Base-by-base conservation (phyloP, 1,284 basidiomycete species). In the Rhodotorula glutinis region DNA sequence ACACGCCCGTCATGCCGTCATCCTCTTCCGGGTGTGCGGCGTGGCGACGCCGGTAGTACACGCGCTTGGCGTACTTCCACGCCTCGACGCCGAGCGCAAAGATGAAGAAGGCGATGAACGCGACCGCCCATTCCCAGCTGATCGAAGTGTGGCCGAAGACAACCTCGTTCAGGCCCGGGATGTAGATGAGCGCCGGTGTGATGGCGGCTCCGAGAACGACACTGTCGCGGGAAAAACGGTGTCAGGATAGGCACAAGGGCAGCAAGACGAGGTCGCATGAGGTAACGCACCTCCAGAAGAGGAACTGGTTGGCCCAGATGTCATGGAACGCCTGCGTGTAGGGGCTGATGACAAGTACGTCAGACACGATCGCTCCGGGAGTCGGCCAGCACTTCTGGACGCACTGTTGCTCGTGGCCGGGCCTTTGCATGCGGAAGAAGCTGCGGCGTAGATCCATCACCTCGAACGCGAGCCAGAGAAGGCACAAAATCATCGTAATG, bases 141-240 rank as follows among this genome's bases (percentile, higher is more conserved):
- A 71, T 69, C 0, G 51, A 13, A 1, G 30, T 46, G 49, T 73
- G 69, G 30, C 65, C 62, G 58, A 73, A 63, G 5, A 73, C 67
- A 46, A 66, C 57, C 3, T 43, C 38, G 54, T 66, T 59, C 44
- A 66, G 52, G 40, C 47, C 56, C 8, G 65, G 65, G 43, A 70
- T 67, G 55, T 72, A 85, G 55, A 85, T 78, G 53, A 83, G 79
- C 19, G 79, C 80, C 65, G 85, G 82, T 29, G 85, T 82, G 62
- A 79, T 81, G 57, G 82, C 73, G 77, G 84, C 82, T 10, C 84
- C 83, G 30, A 77, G 73, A n/a, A 82, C 60, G 27, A 81, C 81
- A 41, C 66, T 66, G 17, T 38, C 11, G 33, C 5, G 33, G 33
- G n/a, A n/a, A 16, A 52, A 27, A 25, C 1, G 13, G 23, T 16